Percentiles rank a stretch among this genome's conserved stretches.
Conservation (phyloP, 768 basidiomycete species). For the Mycena alexandri region DNA sequence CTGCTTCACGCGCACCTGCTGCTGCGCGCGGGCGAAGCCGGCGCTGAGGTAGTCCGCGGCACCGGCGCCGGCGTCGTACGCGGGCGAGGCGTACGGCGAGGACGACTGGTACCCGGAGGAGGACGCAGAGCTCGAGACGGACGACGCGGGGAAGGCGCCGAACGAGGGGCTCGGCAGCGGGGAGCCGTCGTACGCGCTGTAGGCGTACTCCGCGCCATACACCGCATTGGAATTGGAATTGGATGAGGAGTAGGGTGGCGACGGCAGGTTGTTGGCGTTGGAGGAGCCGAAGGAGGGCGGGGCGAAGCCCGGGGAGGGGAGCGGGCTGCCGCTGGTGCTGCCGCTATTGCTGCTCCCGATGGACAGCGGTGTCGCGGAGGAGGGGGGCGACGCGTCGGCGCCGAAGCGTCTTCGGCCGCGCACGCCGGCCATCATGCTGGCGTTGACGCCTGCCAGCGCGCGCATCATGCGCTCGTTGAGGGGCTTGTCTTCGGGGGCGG, state of each 20-base stretch:
- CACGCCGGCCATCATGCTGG: slow-evolving; percentile 35
- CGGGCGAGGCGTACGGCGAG: slow-evolving; percentile 1
- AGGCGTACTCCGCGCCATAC: background rate
- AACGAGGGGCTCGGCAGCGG: slow-evolving; percentile 2
- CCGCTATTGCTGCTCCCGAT: too few species aligned
- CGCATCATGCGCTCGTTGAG: slow-evolving; percentile 40
- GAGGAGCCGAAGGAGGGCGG: slow-evolving; percentile 2
- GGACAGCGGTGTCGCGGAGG: too few species aligned
- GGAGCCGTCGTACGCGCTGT: background rate
- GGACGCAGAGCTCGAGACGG: background rate
- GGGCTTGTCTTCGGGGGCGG: slow-evolving; percentile 38
- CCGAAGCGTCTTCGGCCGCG: too few species aligned
- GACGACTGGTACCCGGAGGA: background rate
- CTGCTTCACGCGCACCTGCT: slow-evolving; percentile 15
- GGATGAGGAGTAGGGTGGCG: too few species aligned
- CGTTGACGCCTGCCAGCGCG: slow-evolving; percentile 35
- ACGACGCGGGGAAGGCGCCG: slow-evolving; percentile 10
- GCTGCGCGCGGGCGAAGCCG: too few species aligned
- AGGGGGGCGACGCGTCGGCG: too few species aligned
- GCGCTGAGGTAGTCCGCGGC: background rate
- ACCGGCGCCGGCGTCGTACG: background rate
- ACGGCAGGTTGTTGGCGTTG: too few species aligned
- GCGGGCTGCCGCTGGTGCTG: too few species aligned
- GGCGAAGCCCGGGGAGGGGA: background rate
- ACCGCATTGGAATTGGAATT: too few species aligned